Evolutionary conservation across 2,329 filamentous ascomycete species (phyloP).

Genomic region (Aspergillus aculeatus): DNA sequence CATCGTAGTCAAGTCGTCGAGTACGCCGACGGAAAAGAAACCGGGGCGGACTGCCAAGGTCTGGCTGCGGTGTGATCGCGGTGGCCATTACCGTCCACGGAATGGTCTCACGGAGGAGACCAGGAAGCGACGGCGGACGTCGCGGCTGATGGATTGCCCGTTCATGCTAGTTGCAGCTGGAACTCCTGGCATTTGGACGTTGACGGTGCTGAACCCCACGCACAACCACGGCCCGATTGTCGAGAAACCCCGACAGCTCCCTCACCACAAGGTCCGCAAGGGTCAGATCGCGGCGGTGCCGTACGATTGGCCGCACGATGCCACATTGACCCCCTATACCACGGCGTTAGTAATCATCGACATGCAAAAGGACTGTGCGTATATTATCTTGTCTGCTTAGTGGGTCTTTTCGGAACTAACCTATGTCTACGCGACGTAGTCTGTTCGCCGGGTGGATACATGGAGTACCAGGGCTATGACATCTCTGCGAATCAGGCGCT

Average conservation of each 20-base stretch:
- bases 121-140: conserved; percentile 44
- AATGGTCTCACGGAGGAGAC: conserved; percentile 48
- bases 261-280: conserved; percentile 44
- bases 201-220: conserved; percentile 43
- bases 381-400: not conserved
- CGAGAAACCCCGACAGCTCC: conserved; percentile 41
- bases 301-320: conserved; percentile 50
- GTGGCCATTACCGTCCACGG: conserved; percentile 45
- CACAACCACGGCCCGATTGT: conserved; percentile 45
- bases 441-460: conserved; percentile 45
- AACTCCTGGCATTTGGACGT: conserved; percentile 45
- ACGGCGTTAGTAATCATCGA: conserved; percentile 49
- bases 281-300: conserved; percentile 44
- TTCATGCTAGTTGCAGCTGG: conserved; percentile 47
- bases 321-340: conserved; percentile 44
- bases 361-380: conserved; percentile 51
- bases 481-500: conserved; percentile 40
- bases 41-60: conserved; percentile 46
- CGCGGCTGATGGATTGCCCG: conserved; percentile 46
- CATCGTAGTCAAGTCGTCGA: conserved; percentile 48
- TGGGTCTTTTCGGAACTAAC: conserved; percentile 10
- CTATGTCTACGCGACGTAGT: conserved; percentile 27
- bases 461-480: conserved; percentile 47
- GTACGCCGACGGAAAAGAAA: conserved; percentile 46
- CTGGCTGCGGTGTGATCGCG: conserved; percentile 47